These are phyloP conservation scores for Verticillium albo-atrum DNA, from an alignment of 2,329 filamentous ascomycete species.

Conservation along the genomic window DNA sequence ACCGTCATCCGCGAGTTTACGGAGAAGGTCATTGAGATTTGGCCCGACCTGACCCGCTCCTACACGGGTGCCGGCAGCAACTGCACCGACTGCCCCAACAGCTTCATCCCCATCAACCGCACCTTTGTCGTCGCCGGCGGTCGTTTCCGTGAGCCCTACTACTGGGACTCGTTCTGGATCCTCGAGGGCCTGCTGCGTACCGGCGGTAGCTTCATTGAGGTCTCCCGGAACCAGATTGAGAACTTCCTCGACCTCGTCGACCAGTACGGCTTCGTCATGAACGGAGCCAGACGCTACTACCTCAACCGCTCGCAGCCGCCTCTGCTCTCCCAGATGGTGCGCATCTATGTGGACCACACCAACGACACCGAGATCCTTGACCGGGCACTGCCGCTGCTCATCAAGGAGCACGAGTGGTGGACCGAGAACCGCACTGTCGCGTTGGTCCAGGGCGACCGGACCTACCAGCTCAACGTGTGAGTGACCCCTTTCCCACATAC, in stretches of 20 bases:
- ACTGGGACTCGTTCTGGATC: slow-evolving; percentile 66
- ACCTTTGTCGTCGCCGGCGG: slow-evolving; percentile 68
- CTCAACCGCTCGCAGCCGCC: slow-evolving; percentile 66
- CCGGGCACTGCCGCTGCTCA: slow-evolving; percentile 56
- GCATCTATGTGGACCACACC: slow-evolving; percentile 59
- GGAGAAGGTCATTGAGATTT: slow-evolving; percentile 62
- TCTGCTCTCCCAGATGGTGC: slow-evolving; percentile 62
- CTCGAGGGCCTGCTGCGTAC: slow-evolving; percentile 62
- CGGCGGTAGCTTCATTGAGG: slow-evolving; percentile 56
- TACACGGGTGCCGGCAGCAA: slow-evolving; percentile 47
- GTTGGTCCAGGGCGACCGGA: slow-evolving; percentile 39
- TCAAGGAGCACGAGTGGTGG: slow-evolving; percentile 62
- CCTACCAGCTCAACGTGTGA: slow-evolving; percentile 52
- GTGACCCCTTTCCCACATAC: slow-evolving; percentile 11
- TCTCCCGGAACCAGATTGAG: slow-evolving; percentile 63
- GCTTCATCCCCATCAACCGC: slow-evolving; percentile 62
- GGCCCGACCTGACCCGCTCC: slow-evolving; percentile 61
- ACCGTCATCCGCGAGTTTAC: slow-evolving; percentile 56
- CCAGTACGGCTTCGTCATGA: slow-evolving; percentile 61
- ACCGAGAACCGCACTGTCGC: slow-evolving; percentile 54
- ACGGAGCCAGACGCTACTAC: slow-evolving; percentile 64
- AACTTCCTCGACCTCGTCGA: slow-evolving; percentile 67
- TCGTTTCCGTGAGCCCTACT: slow-evolving; percentile 67
- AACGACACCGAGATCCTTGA: slow-evolving; percentile 57
- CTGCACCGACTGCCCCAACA: slow-evolving; percentile 57